phyloP scores from a whole-genome alignment of 306 rosid genomes.

The Trichosanthes cucumerina region DNA sequence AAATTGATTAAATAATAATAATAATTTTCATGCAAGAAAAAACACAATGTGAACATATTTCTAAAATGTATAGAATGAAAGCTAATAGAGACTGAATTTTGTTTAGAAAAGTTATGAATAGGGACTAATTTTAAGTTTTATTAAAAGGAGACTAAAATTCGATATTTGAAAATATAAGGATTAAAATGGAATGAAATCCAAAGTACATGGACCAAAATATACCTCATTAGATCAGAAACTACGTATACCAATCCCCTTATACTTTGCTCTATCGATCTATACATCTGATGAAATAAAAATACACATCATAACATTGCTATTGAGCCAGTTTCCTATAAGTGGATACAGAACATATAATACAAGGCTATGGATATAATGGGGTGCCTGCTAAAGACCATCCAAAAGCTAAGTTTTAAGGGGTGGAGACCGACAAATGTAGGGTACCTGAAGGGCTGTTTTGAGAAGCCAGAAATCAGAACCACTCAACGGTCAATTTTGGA shows the following conservation, averaged over 20 bases:
- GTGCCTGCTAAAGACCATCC: background rate
- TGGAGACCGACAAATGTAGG: background rate
- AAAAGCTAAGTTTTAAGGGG: background rate
- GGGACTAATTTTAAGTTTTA: no score
- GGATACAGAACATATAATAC: background rate
- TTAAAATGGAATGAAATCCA: no score
- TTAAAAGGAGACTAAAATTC: no score
- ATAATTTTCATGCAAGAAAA: no score
- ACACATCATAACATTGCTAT: background rate
- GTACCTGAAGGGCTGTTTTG: background rate
- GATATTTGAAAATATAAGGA: no score
- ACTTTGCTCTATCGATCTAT: background rate
- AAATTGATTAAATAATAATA: no score
- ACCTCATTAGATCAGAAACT: background rate
- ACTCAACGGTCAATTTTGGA: conserved; percentile 61
- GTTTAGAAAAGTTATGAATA: no score
- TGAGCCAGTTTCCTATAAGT: background rate
- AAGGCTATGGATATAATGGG: background rate
- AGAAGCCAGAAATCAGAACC: conserved; percentile 39
- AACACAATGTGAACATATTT: no score
- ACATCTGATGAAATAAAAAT: background rate
- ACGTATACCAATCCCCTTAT: background rate
- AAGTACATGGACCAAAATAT: no score
- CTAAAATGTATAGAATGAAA: no score
- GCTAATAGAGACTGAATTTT: no score